These are phyloP conservation scores for Mitragyna speciosa DNA, from an alignment of 257 asterid species.

Conservation along the genomic window DNA sequence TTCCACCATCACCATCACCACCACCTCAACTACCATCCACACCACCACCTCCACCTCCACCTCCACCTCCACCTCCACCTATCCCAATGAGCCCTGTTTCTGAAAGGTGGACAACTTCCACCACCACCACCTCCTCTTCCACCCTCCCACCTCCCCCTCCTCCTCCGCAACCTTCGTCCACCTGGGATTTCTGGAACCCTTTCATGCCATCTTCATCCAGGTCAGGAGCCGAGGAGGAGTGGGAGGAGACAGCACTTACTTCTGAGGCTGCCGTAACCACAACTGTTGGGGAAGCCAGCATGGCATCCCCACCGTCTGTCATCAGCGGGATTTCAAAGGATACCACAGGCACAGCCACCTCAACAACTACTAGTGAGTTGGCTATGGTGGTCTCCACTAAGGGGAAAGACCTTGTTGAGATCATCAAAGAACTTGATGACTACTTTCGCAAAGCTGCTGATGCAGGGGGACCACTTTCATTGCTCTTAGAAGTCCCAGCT, in stretches of 20 bases:
- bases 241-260: conserved; percentile 60
- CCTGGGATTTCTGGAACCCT: conserved; percentile 99
- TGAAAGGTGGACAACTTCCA: conserved; percentile 47
- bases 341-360: conserved; percentile 45
- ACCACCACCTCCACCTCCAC: conserved; percentile 27
- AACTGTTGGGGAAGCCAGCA: conserved; percentile 48
- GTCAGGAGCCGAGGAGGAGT: conserved; percentile 69
- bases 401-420: conserved; percentile 75
- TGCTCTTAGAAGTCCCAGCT: conserved; percentile 73
- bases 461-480: conserved; percentile 78
- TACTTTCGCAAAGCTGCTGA: conserved; percentile 83
- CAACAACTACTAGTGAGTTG: conserved; percentile 58
- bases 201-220: conserved; percentile 66
- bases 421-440: conserved; percentile 78
- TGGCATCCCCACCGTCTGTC: conserved; percentile 66
- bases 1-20: conserved; percentile 24
- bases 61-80: conserved; percentile 46
- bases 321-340: conserved; percentile 41
- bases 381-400: conserved; percentile 83
- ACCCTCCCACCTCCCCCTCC: conserved; percentile 61
- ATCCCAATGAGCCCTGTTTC: conserved; percentile 71
- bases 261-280: conserved; percentile 61
- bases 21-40: too few species aligned
- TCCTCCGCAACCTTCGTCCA: conserved; percentile 54
- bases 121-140: conserved; percentile 44